Evolutionary conservation across 805 yeast species (phyloP), one percentile per base, ranked within the genome.

Genomic region (Wickerhamomyces hampshirensis): DNA sequence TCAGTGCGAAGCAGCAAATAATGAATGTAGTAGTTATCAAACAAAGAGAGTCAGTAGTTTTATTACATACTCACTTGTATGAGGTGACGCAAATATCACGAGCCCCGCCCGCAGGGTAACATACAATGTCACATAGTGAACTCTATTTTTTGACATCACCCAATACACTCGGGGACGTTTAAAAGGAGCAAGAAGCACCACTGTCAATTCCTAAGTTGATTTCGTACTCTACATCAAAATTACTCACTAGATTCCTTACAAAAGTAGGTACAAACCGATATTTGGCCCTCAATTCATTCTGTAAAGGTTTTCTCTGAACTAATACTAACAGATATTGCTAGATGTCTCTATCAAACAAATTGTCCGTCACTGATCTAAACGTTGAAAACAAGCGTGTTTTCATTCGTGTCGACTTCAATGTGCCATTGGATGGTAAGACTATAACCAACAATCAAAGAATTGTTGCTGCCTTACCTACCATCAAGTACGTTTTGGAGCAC

Each of bases 391-490:
- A 93, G 77, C 80, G 97, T 65, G 99, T 93, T 66, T 89, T 93
- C 73, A 91, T 93, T 77, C 85, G 99, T 73, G 98, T 94, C 47
- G 97, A 91, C 67, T 84, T 84, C 77, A 84, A 84, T 71, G 95
- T 84, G 50, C 95, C 95, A 63, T 80, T 93, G 56, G 98, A 93
- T 62, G 98, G 97, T 55, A 77, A 76, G 59, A 89, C 81, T 63
- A 93, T 93, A 75, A 94, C 99, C 73, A 93, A 94, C 80, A 94
- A 93, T 76, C 98, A 93, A 74, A 84, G 99, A 73, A 93, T 93
- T 61, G 98, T 89, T 58, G 99, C 98, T 64, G 98, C 99, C 53
- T 71, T 94, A 58, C 99, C 99, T 66, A 91, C 99, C 54, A 93
- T 93, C 73, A 68, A 94, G 69, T 93, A 91, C 66, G 97, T 91